These are phyloP conservation scores for Thamnidium elegans DNA, from an alignment of 192 early-diverging fungal genomes.

Conservation along the genomic window DNA sequence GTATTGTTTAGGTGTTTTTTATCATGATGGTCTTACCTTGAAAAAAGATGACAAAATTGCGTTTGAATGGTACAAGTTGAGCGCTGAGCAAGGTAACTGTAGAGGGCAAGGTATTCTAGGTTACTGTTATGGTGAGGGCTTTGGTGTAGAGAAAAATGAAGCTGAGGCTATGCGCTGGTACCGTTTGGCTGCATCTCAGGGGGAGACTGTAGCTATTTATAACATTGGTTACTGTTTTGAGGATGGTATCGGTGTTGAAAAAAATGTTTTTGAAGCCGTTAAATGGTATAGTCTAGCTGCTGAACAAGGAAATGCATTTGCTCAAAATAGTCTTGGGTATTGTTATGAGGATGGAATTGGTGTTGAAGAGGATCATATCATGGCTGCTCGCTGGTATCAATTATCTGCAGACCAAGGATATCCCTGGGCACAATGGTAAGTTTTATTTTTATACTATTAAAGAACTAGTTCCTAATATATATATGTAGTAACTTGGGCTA, in stretches of 20 bases:
- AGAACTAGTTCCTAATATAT: constrained; percentile 49
- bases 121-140: constrained; percentile 76
- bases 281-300: constrained; percentile 66
- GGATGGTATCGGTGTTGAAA: constrained; percentile 56
- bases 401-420: constrained; percentile 52
- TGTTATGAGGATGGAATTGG: constrained; percentile 81
- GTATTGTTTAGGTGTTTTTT: constrained; percentile 71
- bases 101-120: constrained; percentile 68
- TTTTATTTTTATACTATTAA: constrained; percentile 76
- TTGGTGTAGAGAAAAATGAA: constrained; percentile 66
- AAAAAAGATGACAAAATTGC: constrained; percentile 61
- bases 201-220: constrained; percentile 53
- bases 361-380: constrained; percentile 44
- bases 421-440: constrained; percentile 59
- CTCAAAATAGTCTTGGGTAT: constrained; percentile 77
- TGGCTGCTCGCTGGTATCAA: constrained; percentile 57
- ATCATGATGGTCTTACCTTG: constrained; percentile 71
- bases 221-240: constrained; percentile 60
- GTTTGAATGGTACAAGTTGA: constrained; percentile 62
- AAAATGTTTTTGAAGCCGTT: constrained; percentile 48
- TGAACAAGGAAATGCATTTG: constrained; percentile 66
- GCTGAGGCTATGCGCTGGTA: constrained; percentile 64
- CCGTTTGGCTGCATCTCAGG: constrained; percentile 48
- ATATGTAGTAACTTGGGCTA: constrained; percentile 74
- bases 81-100: constrained; percentile 67